Conservation (phyloP, 2,329 filamentous ascomycete species). For the Trichoderma aggressivum region DNA sequence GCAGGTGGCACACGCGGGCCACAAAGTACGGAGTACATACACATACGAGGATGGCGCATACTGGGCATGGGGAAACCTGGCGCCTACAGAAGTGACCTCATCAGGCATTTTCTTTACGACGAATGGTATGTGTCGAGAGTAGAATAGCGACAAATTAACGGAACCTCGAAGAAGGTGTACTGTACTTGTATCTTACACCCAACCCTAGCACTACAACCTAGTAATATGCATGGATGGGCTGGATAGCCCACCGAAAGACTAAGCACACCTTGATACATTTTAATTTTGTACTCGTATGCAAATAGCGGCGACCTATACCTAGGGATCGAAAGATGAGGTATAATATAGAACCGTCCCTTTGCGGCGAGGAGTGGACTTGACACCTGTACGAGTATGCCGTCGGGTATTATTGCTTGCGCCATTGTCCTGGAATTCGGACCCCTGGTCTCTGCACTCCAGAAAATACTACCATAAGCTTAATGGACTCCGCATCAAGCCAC, state of each 20-base stretch:
- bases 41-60: neutral
- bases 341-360: neutral
- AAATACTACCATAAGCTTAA: conserved; percentile 14
- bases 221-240: neutral
- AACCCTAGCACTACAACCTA: neutral
- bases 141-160: neutral
- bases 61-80: neutral
- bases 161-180: neutral
- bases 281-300: neutral
- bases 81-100: neutral
- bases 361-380: neutral
- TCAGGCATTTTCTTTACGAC: neutral
- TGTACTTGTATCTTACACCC: neutral
- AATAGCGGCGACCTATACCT: neutral
- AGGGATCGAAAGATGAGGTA: neutral
- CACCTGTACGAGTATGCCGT: neutral
- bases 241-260: neutral
- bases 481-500: neutral
- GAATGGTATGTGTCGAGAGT: neutral
- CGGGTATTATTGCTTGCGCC: neutral
- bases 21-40: neutral
- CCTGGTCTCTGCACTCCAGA: conserved; percentile 8
- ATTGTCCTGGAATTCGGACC: neutral
- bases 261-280: neutral
- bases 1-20: conserved; percentile 2